These are phyloP conservation scores for Petunia secreta DNA, from an alignment of 257 asterid species.

Conservation along the genomic window DNA sequence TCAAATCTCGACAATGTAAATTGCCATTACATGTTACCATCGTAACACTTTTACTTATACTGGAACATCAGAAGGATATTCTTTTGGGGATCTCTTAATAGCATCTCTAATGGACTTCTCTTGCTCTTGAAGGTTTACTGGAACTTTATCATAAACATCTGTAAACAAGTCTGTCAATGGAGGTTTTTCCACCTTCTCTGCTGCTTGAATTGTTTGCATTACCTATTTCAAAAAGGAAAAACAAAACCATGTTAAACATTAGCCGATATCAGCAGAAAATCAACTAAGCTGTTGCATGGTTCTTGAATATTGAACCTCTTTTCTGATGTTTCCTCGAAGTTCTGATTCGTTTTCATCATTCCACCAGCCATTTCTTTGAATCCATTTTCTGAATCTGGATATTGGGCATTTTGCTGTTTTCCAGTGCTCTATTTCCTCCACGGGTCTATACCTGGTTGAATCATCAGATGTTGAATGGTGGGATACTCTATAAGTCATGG, in stretches of 20 bases:
- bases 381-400: conserved; percentile 75
- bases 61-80: conserved; percentile 82
- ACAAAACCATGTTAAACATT: neutral
- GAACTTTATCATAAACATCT: conserved; percentile 66
- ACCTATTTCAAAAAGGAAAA: conserved; percentile 41
- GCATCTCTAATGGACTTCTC: conserved; percentile 65
- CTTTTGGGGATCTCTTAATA: conserved; percentile 59
- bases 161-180: conserved; percentile 55
- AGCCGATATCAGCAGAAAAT: neutral
- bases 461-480: conserved; percentile 97
- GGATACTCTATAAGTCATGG: conserved; percentile 81
- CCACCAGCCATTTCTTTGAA: conserved; percentile 81
- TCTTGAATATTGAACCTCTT: conserved; percentile 51
- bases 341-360: conserved; percentile 61
- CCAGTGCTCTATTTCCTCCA: conserved; percentile 82
- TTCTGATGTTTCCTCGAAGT: conserved; percentile 57
- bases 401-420: conserved; percentile 60
- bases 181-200: conserved; percentile 68
- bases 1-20: too few relatives aligned
- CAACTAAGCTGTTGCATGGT: neutral
- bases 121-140: conserved; percentile 71
- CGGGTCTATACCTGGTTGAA: conserved; percentile 80
- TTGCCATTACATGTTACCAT: neutral
- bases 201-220: conserved; percentile 70
- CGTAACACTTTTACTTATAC: conserved; percentile 32